Evolutionary conservation across 2,329 filamentous ascomycete genomes (phyloP), one percentile per base, ranked within the genome.

Genomic region (Laburnicola sp.): DNA sequence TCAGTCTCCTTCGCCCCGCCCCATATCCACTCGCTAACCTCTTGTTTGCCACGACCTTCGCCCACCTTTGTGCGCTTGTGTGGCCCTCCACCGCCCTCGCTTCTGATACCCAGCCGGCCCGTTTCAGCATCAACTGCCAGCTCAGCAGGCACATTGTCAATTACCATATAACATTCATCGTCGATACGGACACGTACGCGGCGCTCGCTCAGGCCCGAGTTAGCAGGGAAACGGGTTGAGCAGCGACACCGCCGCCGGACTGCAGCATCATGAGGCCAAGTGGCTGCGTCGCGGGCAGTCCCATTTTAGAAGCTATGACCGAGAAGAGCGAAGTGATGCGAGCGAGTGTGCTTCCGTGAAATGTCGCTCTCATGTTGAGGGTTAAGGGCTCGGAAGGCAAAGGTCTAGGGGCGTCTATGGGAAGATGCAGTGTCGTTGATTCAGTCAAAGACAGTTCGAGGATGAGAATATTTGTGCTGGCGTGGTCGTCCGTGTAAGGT

Each of bases 271-370:
- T 78, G 32, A 89, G 74, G 6, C 87, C 86, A 1, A 88, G 72
- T 0, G 87, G 83, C 22, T 78, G 74, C 7, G 75, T 77, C 10
- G 76, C 72, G 0, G 87, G 84, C 4, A 91, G 71, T 56, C 86
- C 88, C 59, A 94, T 82, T 70, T 93, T 95, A 30, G 86, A 86
- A 2, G 88, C 84, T n/a, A 96, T 81, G 6, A 96, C 86, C 61
- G 90, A 86, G 58, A 95, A 84, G 4, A 97, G 76, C 48, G 85
- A 86, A 0, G 84, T 81, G 16, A 97, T 79, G 45, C 89, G 82
- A 8, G 83, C 80, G 58, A 87, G 87, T 4, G 86, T 83, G 40
- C 88, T 82, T 10, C 84, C 83, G 60, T 88, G 83, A 74, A 97
- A 95, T 56, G 89, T 85, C 1, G 85, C 86, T 2, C 84, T 80